phyloP scores from a whole-genome alignment of 192 early-diverging fungal species.

The Umbelopsis isabellina region DNA sequence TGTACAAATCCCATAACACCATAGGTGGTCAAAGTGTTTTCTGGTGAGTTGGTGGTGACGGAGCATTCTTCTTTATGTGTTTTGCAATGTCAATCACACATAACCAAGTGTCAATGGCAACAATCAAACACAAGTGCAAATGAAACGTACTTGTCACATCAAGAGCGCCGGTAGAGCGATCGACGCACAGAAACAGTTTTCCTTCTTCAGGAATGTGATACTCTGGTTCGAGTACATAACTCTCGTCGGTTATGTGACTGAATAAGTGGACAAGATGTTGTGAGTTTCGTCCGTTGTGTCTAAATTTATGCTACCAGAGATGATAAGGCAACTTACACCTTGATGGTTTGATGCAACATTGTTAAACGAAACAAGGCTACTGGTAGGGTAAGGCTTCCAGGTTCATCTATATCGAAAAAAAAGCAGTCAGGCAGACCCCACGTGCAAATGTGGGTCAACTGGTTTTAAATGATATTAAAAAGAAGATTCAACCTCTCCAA shows the following conservation, averaged over 20 bases:
- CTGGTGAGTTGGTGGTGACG: slow-evolving; percentile 48
- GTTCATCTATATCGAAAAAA: not conserved
- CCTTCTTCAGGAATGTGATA: slow-evolving; percentile 48
- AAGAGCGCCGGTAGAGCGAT: slow-evolving; percentile 47
- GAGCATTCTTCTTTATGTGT: not conserved
- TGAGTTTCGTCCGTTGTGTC: not conserved
- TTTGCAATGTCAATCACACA: not conserved
- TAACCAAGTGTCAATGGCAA: not conserved
- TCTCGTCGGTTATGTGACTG: slow-evolving; percentile 59
- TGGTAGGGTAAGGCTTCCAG: not conserved
- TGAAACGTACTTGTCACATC: slow-evolving; percentile 33
- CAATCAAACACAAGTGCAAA: not conserved
- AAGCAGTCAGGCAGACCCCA: slow-evolving; percentile 12
- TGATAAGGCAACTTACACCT: not conserved
- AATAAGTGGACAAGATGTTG: not conserved
- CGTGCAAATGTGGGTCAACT: not conserved
- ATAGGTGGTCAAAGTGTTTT: slow-evolving; percentile 57
- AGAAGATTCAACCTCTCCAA: too few species aligned
- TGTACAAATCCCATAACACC: slow-evolving; percentile 76
- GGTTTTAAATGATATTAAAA: too few species aligned
- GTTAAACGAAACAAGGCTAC: not conserved
- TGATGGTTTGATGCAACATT: slow-evolving; percentile 18
- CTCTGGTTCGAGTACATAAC: slow-evolving; percentile 61
- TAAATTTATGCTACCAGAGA: not conserved
- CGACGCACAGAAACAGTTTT: slow-evolving; percentile 62